Evolutionary conservation across 805 yeast genomes (phyloP).

Genomic region (Hanseniaspora clermontiae): DNA sequence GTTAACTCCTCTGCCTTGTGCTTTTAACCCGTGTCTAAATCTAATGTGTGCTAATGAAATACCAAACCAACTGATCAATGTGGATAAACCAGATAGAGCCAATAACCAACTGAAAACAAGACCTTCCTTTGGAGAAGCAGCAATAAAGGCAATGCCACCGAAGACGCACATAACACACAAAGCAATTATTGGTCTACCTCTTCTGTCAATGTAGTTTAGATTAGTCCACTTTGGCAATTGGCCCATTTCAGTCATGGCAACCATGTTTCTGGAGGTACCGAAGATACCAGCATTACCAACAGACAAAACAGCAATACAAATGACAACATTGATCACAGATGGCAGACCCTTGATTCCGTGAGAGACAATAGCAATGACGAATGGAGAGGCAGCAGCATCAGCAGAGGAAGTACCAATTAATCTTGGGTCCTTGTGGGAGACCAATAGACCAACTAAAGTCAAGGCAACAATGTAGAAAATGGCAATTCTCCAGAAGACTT

Average conservation of each 20-base stretch:
- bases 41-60: conserved; percentile 49
- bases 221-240: conserved; percentile 46
- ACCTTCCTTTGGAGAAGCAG: conserved; percentile 35
- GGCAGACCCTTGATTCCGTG: conserved; percentile 58
- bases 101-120: conserved; percentile 45
- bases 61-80: conserved; percentile 52
- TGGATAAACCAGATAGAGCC: conserved; percentile 43
- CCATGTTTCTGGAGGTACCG: conserved; percentile 57
- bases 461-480: conserved; percentile 53
- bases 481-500: conserved; percentile 71
- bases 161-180: conserved; percentile 39
- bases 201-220: conserved; percentile 58
- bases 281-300: conserved; percentile 56
- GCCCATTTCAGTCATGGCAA: conserved; percentile 55
- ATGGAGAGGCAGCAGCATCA: conserved; percentile 60
- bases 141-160: conserved; percentile 48
- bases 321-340: conserved; percentile 53
- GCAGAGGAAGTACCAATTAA: conserved; percentile 37
- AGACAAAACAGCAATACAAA: conserved; percentile 51
- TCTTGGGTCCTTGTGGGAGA: conserved; percentile 43
- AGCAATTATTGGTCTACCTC: conserved; percentile 68
- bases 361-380: conserved; percentile 53
- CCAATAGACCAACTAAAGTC: conserved; percentile 51
- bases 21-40: conserved; percentile 49
- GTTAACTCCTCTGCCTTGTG: conserved; percentile 51